Evolutionary conservation across 164 flowering plant species (phyloP).

Genomic region (Vitis labrusca): DNA sequence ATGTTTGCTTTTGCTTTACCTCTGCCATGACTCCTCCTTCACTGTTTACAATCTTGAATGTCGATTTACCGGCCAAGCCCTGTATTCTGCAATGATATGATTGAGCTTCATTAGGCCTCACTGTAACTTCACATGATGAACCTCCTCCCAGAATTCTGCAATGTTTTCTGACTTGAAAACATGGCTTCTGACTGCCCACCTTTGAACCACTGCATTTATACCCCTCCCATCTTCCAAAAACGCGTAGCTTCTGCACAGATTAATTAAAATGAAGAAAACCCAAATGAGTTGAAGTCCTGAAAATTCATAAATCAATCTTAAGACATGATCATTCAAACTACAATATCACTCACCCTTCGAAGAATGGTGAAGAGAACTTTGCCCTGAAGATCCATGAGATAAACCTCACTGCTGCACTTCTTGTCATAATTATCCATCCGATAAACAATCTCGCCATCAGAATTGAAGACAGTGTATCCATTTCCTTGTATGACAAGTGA

Average conservation of each 20-base stretch:
- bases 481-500: slow-evolving; percentile 35
- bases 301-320: too few relatives aligned
- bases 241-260: slow-evolving; percentile 21
- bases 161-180: slow-evolving; percentile 23
- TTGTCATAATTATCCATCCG: slow-evolving; percentile 37
- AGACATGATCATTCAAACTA: too few relatives aligned
- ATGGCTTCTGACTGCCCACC: slow-evolving; percentile 23
- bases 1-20: slow-evolving; percentile 47
- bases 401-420: slow-evolving; percentile 22
- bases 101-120: slow-evolving; percentile 8
- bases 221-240: slow-evolving; percentile 44
- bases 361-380: slow-evolving; percentile 26
- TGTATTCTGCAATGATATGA: slow-evolving; percentile 7
- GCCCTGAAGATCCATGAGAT: slow-evolving; percentile 43
- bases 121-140: slow-evolving; percentile 14
- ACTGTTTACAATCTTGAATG: slow-evolving; percentile 24
- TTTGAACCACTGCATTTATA: slow-evolving; percentile 19
- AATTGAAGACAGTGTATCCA: slow-evolving; percentile 40
- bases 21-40: slow-evolving; percentile 46
- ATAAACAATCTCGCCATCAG: slow-evolving; percentile 36
- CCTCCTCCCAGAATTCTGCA: slow-evolving; percentile 11
- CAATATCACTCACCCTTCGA: slow-evolving; percentile 24
- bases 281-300: too few relatives aligned
- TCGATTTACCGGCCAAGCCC: slow-evolving; percentile 16
- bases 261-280: too few relatives aligned